Conservation (phyloP, 352 stramenopile species). For the Globisporangium viniferum region DNA sequence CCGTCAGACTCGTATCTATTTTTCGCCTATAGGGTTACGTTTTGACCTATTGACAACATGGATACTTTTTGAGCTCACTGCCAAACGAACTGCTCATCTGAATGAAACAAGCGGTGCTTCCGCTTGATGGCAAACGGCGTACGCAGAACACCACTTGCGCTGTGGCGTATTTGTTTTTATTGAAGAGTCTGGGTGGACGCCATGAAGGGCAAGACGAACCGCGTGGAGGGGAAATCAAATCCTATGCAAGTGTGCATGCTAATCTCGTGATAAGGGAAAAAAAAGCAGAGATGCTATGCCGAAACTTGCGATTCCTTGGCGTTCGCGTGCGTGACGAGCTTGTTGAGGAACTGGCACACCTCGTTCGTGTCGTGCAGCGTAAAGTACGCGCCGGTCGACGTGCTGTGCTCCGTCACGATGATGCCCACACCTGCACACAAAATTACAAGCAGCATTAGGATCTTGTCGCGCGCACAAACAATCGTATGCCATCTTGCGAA, state of each 20-base stretch:
- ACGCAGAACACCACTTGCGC: background rate
- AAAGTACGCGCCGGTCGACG: constrained; percentile 62
- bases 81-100: too few species aligned
- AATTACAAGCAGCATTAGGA: background rate
- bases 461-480: too few species aligned
- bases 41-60: too few species aligned
- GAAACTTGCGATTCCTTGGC: constrained; percentile 4
- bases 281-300: constrained; percentile 12
- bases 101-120: too few species aligned
- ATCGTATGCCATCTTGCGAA: too few species aligned
- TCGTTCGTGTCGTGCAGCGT: constrained; percentile 76
- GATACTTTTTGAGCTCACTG: too few species aligned
- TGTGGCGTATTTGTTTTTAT: background rate
- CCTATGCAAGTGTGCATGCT: background rate
- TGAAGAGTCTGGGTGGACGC: background rate
- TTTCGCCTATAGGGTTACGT: too few species aligned
- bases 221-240: background rate
- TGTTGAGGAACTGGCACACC: constrained; percentile 73
- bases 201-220: background rate
- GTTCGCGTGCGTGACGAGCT: constrained; percentile 38
- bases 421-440: constrained; percentile 59
- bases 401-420: constrained; percentile 74
- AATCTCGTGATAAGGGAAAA: background rate
- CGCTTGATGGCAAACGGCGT: too few species aligned
- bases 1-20: too few species aligned